phyloP scores from a whole-genome alignment of 139 green algal species.

The Coelastrella sp. region DNA sequence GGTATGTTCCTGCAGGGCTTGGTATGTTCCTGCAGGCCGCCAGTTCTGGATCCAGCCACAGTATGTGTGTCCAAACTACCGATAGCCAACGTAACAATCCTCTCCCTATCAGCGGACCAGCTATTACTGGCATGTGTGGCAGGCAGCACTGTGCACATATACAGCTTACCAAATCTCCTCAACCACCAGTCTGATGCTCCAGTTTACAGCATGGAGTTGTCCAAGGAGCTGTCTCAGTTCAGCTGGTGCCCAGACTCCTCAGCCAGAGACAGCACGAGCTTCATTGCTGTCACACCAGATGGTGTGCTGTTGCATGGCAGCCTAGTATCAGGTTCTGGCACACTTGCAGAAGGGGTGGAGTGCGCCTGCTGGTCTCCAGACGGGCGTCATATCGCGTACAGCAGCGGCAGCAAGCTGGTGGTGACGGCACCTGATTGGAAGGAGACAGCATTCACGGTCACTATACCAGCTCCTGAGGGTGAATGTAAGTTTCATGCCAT shows the following conservation, averaged over 20 bases:
- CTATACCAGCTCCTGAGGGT: conserved; percentile 12
- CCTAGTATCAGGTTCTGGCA: neutral
- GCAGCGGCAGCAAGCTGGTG: conserved; percentile 18
- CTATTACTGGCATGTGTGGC: conserved; percentile 37
- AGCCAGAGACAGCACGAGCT: conserved; percentile 16
- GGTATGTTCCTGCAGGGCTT: conserved; percentile 19
- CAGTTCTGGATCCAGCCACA: conserved; percentile 31
- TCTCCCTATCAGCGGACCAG: conserved; percentile 40
- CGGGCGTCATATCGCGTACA: conserved; percentile 44
- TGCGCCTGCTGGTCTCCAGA: conserved; percentile 28
- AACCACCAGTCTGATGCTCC: conserved; percentile 29
- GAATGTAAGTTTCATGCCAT: conserved; percentile 1
- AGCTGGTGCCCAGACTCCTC: conserved; percentile 28
- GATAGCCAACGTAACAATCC: neutral
- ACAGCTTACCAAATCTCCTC: conserved; percentile 37
- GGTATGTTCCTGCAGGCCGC: conserved; percentile 32
- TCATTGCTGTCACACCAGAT: conserved; percentile 26
- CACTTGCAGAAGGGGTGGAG: conserved; percentile 44
- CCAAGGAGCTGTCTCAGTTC: conserved; percentile 10
- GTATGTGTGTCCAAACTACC: conserved; percentile 21
- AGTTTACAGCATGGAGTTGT: conserved; percentile 19
- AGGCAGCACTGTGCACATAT: neutral
- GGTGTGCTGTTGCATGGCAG: conserved; percentile 26
- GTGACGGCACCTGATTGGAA: conserved; percentile 31
- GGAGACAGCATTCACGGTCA: conserved; percentile 16